A percentile compares a stretch with the other conserved stretches of the same genome.
phyloP scores from a whole-genome alignment of 345 rosid genomes.

The Kandelia obovata region DNA sequence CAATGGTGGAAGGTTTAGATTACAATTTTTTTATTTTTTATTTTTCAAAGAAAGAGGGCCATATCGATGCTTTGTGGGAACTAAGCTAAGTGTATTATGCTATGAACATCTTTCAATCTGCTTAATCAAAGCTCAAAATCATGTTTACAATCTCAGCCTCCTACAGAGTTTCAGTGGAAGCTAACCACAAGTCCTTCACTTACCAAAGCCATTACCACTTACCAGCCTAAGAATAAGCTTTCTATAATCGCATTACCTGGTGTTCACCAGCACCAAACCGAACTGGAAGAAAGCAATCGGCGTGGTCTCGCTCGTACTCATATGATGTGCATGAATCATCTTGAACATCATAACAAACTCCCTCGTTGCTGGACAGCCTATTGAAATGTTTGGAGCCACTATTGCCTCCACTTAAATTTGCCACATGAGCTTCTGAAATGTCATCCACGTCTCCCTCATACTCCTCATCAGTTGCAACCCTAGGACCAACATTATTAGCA shows the following conservation, averaged over 20 bases:
- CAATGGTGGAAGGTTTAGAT: no score
- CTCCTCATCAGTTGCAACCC: background rate
- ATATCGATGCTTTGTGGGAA: no score
- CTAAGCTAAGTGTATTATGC: no score
- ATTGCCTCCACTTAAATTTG: slow-evolving; percentile 1
- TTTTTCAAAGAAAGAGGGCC: no score
- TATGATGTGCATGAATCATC: slow-evolving; percentile 42
- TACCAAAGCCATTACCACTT: no score
- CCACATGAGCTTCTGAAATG: background rate
- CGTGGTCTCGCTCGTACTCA: slow-evolving; percentile 23
- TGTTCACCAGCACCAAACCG: slow-evolving; percentile 13
- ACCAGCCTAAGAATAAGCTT: background rate
- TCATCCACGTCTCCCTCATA: background rate
- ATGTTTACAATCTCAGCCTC: no score
- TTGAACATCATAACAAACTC: slow-evolving; percentile 20
- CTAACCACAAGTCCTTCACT: no score
- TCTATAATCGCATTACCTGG: slow-evolving; percentile 7
- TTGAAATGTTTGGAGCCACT: slow-evolving; percentile 8
- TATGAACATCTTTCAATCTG: no score
- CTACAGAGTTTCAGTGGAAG: no score
- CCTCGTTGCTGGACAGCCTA: slow-evolving; percentile 9
- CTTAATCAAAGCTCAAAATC: no score
- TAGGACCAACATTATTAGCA: background rate
- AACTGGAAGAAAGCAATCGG: slow-evolving; percentile 14
- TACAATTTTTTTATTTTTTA: no score